Conservation (phyloP, 1,284 basidiomycete species). For the Fomitopsis schrenkii region DNA sequence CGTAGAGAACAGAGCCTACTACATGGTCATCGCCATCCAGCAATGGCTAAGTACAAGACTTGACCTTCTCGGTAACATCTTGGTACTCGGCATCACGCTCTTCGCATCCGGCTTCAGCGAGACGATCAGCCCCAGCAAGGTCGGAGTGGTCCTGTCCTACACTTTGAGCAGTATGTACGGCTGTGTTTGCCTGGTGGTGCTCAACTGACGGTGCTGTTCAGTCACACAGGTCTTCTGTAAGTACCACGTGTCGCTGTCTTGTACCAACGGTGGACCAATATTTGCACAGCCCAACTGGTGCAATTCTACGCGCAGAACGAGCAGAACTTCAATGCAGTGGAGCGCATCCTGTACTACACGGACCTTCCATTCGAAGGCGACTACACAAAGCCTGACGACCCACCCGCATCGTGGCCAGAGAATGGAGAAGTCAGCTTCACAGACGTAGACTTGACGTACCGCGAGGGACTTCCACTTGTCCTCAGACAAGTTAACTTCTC, state of each 20-base stretch:
- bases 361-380: slow-evolving; percentile 50
- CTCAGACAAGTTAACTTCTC: slow-evolving; percentile 63
- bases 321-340: slow-evolving; percentile 73
- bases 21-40: slow-evolving; percentile 69
- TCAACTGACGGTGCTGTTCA: slow-evolving; percentile 17
- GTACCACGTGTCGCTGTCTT: slow-evolving; percentile 16
- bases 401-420: slow-evolving; percentile 65
- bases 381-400: slow-evolving; percentile 39
- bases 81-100: slow-evolving; percentile 72
- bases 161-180: slow-evolving; percentile 51
- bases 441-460: slow-evolving; percentile 64
- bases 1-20: slow-evolving; percentile 71
- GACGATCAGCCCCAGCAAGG: slow-evolving; percentile 44
- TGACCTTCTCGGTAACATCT: slow-evolving; percentile 66
- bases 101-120: slow-evolving; percentile 56
- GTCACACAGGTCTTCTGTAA: slow-evolving; percentile 55
- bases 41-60: slow-evolving; percentile 59
- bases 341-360: slow-evolving; percentile 57
- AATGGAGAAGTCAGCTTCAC: slow-evolving; percentile 60
- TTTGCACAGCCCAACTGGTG: slow-evolving; percentile 46
- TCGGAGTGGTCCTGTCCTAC: slow-evolving; percentile 64
- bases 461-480: slow-evolving; percentile 68
- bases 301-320: slow-evolving; percentile 56
- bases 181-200: not conserved
- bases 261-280: not conserved